Percentiles rank a stretch among this genome's conserved stretches.
Conservation (phyloP, 1,284 basidiomycete genomes). For the Rhodofomes roseus region DNA sequence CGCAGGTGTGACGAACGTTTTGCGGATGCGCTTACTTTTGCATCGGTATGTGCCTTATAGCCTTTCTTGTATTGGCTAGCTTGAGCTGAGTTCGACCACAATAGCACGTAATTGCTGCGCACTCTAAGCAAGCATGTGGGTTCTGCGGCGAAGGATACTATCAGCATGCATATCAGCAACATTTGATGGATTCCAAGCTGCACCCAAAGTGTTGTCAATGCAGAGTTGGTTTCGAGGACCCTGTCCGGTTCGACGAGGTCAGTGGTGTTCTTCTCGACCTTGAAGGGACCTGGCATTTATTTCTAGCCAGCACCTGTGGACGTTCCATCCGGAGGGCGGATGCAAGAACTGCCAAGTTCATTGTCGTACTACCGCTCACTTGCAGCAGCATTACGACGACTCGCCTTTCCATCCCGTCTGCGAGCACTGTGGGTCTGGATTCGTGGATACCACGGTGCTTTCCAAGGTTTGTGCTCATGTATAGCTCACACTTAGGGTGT, state of each 20-base stretch:
- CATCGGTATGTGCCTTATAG: neutral
- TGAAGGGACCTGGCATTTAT: neutral
- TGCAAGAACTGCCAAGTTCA: neutral
- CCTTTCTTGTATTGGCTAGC: no score
- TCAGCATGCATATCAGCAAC: neutral
- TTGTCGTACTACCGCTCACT: neutral
- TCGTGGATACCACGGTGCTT: neutral
- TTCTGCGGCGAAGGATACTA: neutral
- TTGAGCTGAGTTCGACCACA: no score
- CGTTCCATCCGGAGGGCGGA: neutral
- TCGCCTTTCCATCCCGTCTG: neutral
- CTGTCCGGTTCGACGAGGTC: neutral
- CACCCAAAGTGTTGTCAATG: neutral
- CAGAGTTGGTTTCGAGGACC: neutral
- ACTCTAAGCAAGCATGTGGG: neutral
- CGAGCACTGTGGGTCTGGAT: neutral
- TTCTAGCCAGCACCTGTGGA: neutral
- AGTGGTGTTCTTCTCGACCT: neutral
- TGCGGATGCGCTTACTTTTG: neutral
- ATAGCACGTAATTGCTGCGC: neutral
- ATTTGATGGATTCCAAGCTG: neutral
- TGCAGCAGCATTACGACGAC: neutral
- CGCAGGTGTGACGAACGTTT: neutral
- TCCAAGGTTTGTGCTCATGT: neutral
- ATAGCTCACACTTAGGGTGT: neutral